Base-by-base conservation (phyloP, 169 alveolate genomes). In the Cryptosporidium muris region DNA sequence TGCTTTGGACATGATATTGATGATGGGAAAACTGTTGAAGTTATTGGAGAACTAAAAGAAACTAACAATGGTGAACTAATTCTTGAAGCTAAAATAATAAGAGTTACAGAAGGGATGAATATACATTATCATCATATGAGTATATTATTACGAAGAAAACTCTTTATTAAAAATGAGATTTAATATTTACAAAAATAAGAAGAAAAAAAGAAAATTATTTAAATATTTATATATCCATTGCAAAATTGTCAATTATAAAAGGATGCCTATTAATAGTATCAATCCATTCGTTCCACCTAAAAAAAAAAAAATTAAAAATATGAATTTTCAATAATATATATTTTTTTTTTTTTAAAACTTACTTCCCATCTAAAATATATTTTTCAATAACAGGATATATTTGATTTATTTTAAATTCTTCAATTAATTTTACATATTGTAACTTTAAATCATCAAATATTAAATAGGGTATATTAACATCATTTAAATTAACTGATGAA, bases 211-310 rank as follows among this genome's bases (percentile, higher is more conserved):
- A 25, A 25, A 25, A 25, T 25, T 25, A 25, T 25, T 0, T 25
- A 25, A 25, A 25, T 25, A 25, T 25, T 25, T 25, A 25, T 25
- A 25, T 25, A 25, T 25, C 25, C 25, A 25, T 25, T 25, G 25
- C 25, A 47, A 74, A 74, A 49, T 74, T 74, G 9, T 74, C 85
- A 40, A 74, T 34, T 1, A 74, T 38, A 60, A 74, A 74, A 4
- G 85, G 85, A 11, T 74, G 85, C 43, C 36, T 74, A 16, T 60
- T 74, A 25, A 74, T 74, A 43, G 85, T 58, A 4, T 74, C 85
- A 12, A 74, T 34, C 85, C 85, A 74, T 62, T 74, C 74, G 25
- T 58, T 74, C 85, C 85, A 74, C 9, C 85, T 74, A 58, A 56
- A 5, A 34, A 11, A 37, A 36, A 37, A 25, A 38, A n/a, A 14